Evolutionary conservation across 2,329 filamentous ascomycete species (phyloP), one percentile per base, ranked within the genome.

Genomic region (Colletotrichum noveboracense): DNA sequence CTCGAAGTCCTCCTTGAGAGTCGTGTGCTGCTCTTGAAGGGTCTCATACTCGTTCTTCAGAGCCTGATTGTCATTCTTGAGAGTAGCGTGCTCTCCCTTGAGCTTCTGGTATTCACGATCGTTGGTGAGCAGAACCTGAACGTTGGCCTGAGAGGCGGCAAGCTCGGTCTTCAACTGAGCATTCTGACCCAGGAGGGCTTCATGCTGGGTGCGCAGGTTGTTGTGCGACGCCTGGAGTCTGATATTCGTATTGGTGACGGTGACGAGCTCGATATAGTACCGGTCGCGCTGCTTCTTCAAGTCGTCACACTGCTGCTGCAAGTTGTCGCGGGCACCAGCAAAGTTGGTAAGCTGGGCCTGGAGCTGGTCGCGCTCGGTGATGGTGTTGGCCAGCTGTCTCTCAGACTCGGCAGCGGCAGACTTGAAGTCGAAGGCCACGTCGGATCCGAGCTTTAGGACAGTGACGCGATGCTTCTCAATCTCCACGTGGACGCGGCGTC

Each of bases 401-500:
- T 71, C 60, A 12, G 66, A 21, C 14, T 74, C 67, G 13, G 28
- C 36, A 10, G 60, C 48, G 24, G 21, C 28, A 12, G 68, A 24
- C 30, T 36, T 66, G 60, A 74, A 74, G 34, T 74, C 67, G 6
- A 71, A 28, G 7, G 18, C 24, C 34, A 71, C 30, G 10, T 71
- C 71, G 3, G 61, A 71, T 18, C 71, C 67, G 3, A 71, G 61
- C 14, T 43, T 38, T n/a, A 58, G 36, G 5, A 38, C 26, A 6
- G 68, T 30, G 13, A 75, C 14, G 16, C 69, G 68, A 12, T 62
- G 36, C 30, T 61, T 61, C n/a, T 43, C 72, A 9, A 75, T 10
- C 5, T 75, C 43, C 12, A 75, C 61, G 7, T 75, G 72, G 5
- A 72, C 72, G 16, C 62, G 69, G 36, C 56, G 62, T 24, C 69